Base-by-base conservation (phyloP, 495 filamentous ascomycete species). In the Xylaria sp. region DNA sequence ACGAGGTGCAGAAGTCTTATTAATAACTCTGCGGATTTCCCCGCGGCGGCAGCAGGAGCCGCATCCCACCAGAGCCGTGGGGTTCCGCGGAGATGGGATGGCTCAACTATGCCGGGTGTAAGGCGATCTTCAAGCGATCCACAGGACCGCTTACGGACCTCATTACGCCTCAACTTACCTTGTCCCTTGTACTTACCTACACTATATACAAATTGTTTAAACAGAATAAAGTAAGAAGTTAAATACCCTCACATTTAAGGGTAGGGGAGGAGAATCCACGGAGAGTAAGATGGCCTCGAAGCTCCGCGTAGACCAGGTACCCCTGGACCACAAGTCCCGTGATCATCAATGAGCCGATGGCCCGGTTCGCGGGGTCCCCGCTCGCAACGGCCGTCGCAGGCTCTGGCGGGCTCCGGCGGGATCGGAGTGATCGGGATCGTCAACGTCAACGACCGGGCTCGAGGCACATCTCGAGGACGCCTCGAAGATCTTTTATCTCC, bases 301-400 rank as follows among this genome's bases (percentile, higher is more conserved):
- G 19, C 33, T 59, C 31, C 57, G 29, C 19, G 57, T 5, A 9
- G 57, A 59, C 33, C n/a, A n/a, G n/a, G n/a, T 59, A 59, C 11
- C 33, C 57, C 57, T 59, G 57, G 57, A 59, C 57, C 5, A n/a
- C 17, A 21, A 21, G 57, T 35, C 57, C 53, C 31, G 57, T 59
- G 1, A 21, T 59, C 0, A 40, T 59, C 19, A 59, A 59, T 33
- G 57, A 17, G 33, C 57, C 57, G 24, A 59, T 59, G 57, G 57
- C 57, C 57, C 31, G 57, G 57, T 37, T 21, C 17, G 57, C 57
- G 19, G 57, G 57, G 9, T 5, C 57, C 0, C 31, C 31, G 17
- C 33, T 59, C 1, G 57, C 57, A 33, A 59, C 57, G 19, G 53
- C 57, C 57, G 57, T 59, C 6, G 37, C 57, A n/a, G 31, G 8